These are phyloP conservation scores for Solanum neorickii DNA, from an alignment of 257 asterid species.

Conservation along the genomic window DNA sequence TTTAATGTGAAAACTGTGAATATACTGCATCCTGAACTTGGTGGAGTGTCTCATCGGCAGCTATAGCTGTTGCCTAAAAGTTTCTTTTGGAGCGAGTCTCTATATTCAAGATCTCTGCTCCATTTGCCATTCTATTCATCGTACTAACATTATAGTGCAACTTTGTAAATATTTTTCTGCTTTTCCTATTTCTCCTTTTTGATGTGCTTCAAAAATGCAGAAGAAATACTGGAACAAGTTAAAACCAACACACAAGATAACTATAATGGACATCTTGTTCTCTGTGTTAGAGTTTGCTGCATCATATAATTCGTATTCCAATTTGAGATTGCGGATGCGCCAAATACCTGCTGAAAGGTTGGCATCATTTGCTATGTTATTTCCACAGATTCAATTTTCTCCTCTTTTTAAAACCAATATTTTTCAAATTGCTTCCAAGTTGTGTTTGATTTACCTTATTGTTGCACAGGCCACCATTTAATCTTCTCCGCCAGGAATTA, in stretches of 20 bases:
- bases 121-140: not conserved
- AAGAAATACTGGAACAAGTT: constrained; percentile 87
- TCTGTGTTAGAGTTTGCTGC: constrained; percentile 90
- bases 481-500: constrained; percentile 98
- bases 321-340: constrained; percentile 78
- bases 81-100: not conserved
- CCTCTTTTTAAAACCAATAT: not conserved
- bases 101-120: not conserved
- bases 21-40: not conserved
- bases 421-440: not conserved
- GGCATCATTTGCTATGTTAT: constrained; percentile 1
- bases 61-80: not conserved
- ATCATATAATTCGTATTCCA: constrained; percentile 85
- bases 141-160: not conserved
- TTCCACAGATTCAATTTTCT: not conserved
- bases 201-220: constrained; percentile 37
- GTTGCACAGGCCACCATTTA: constrained; percentile 70
- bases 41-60: not conserved
- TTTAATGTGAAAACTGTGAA: not conserved
- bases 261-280: constrained; percentile 81
- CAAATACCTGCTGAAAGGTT: constrained; percentile 84
- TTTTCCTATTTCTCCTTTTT: not conserved
- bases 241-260: constrained; percentile 59
- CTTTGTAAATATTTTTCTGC: not conserved
- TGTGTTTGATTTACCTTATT: constrained; percentile 4